Evolutionary conservation across 2,329 filamentous ascomycete genomes (phyloP), one percentile per base, ranked within the genome.

Genomic region (Pseudogymnoascus sp.): DNA sequence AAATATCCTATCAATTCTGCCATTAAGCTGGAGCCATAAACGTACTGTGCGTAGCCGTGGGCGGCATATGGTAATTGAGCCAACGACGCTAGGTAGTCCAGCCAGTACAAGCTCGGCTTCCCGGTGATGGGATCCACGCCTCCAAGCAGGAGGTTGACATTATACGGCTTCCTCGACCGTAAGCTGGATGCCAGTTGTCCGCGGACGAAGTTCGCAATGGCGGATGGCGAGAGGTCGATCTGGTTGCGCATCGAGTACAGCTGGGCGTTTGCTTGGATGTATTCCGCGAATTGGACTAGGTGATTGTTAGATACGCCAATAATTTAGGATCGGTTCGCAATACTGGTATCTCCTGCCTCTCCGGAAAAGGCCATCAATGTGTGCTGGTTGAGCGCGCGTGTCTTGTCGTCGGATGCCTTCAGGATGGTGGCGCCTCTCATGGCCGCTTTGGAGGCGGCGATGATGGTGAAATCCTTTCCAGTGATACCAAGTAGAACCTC

Each of bases 221-320:
- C 95, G 37, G 88, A 88, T 8, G 95, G 93, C 49, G 91, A 91
- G 66, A 99, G 86, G 73, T 97, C 91, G 74, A 89, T 89, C 77
- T 92, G 90, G 77, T 97, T 97, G 74, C 96, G 91, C 93, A 97
- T 99, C 69, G 90, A 92, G 81, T 99, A 99, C 74, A 99, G 89
- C 79, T 96, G 91, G 67, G 95, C 88, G 78, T 99, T 99, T 75
- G 93, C 93, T 85, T 97, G 93, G 77, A 99, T 96, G 80, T 93
- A 99, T 80, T 99, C 95, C 76, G 96, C 91, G 77, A 99, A 99
- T 88, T 99, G 93, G 67, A 97, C 93, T 96, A 64, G 18, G 18
- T 59, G 59, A 38, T 21, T 40, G 36, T 61, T 62, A 70, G 66
- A 37, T 63, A 1, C 6, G n/a, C n/a, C n/a, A n/a, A n/a, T n/a